phyloP scores from a whole-genome alignment of 2,329 filamentous ascomycete species.

The Cadophora malorum region DNA sequence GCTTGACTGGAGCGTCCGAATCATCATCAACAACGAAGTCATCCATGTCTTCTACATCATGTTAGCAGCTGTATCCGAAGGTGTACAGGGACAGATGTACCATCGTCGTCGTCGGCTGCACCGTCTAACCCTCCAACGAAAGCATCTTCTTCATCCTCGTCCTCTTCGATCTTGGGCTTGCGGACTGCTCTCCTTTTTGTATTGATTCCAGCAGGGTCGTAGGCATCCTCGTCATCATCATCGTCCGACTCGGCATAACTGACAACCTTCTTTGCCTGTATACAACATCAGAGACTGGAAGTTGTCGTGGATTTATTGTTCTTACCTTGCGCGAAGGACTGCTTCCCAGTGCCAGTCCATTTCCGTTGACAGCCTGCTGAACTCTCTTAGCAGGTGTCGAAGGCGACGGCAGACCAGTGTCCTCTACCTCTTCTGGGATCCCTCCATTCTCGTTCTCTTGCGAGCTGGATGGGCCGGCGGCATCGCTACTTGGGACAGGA shows the following conservation, averaged over 20 bases:
- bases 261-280: conserved; percentile 66
- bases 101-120: conserved; percentile 63
- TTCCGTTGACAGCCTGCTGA: conserved; percentile 51
- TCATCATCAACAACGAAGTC: conserved; percentile 87
- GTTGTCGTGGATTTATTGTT: background rate
- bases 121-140: conserved; percentile 68
- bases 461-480: conserved; percentile 68
- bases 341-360: conserved; percentile 55
- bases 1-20: conserved; percentile 68
- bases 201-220: conserved; percentile 50
- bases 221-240: conserved; percentile 68
- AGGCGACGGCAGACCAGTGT: conserved; percentile 55
- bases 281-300: conserved; percentile 3
- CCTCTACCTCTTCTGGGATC: conserved; percentile 54
- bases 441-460: conserved; percentile 64
- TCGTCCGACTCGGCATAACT: conserved; percentile 89
- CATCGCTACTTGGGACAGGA: conserved; percentile 83
- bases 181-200: conserved; percentile 55
- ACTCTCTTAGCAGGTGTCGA: conserved; percentile 51
- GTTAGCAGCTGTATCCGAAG: conserved; percentile 27
- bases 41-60: conserved; percentile 68
- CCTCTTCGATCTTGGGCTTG: conserved; percentile 67
- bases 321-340: conserved; percentile 83
- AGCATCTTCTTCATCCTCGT: conserved; percentile 71
- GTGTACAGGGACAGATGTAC: conserved; percentile 47